A percentile compares a stretch with the other conserved stretches of the same genome.
Conservation (phyloP, 805 yeast species). For the Candida cerambycidarum region DNA sequence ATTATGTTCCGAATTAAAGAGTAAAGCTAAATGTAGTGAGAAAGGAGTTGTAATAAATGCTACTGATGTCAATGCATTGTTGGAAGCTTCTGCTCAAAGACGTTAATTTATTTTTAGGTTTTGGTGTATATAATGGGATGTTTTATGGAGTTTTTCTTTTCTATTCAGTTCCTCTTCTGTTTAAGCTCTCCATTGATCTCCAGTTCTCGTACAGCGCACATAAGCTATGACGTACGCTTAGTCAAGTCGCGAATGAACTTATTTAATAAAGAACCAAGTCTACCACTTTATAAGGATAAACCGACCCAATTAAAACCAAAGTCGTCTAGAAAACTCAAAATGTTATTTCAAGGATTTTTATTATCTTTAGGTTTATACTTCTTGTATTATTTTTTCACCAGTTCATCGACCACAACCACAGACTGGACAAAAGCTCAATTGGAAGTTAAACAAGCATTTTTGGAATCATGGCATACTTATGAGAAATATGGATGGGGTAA, state of each 20-base stretch:
- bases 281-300: slow-evolving; percentile 39
- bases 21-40: slow-evolving; percentile 94
- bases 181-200: no score
- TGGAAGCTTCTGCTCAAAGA: slow-evolving; percentile 31
- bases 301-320: slow-evolving; percentile 17
- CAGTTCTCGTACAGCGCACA: no score
- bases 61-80: slow-evolving; percentile 65
- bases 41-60: slow-evolving; percentile 85
- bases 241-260: slow-evolving; percentile 5
- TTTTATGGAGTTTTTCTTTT: not conserved
- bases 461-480: slow-evolving; percentile 77
- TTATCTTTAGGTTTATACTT: slow-evolving; percentile 42
- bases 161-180: no score
- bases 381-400: slow-evolving; percentile 25
- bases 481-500: slow-evolving; percentile 78
- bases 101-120: slow-evolving; percentile 7
- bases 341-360: slow-evolving; percentile 46
- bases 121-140: slow-evolving; percentile 9
- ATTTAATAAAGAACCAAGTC: slow-evolving; percentile 12
- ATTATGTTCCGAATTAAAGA: slow-evolving; percentile 81
- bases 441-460: slow-evolving; percentile 65
- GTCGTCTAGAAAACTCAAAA: slow-evolving; percentile 19
- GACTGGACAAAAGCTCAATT: slow-evolving; percentile 51
- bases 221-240: no score
- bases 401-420: slow-evolving; percentile 1